phyloP scores from a whole-genome alignment of 352 stramenopile species.

The Phytophthora multivora region DNA sequence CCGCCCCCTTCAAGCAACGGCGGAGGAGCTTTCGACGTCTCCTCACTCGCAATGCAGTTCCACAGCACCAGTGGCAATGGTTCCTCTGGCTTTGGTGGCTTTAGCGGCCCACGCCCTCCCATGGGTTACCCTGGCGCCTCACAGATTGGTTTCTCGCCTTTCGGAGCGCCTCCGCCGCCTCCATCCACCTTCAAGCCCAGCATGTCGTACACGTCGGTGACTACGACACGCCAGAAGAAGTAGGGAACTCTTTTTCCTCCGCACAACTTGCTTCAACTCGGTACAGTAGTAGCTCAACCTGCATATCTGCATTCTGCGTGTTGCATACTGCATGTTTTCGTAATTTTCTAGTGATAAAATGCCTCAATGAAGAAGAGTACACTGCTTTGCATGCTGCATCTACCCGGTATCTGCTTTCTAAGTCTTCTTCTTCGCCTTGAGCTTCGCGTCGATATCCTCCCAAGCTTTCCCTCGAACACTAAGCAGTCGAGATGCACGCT shows the following conservation, averaged over 20 bases:
- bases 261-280: constrained; percentile 23
- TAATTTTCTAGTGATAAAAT: constrained; percentile 29
- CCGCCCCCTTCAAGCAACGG: constrained; percentile 20
- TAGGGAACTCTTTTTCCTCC: too few species aligned
- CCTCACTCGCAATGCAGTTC: constrained; percentile 84
- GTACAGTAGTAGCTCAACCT: constrained; percentile 38
- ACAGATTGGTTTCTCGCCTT: constrained; percentile 37
- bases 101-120: constrained; percentile 39
- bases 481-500: constrained; percentile 93
- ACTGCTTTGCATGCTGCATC: constrained; percentile 12
- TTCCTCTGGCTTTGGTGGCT: constrained; percentile 40
- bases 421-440: constrained; percentile 62
- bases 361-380: constrained; percentile 31
- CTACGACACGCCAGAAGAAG: constrained; percentile 50
- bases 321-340: constrained; percentile 23
- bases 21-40: constrained; percentile 52
- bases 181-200: constrained; percentile 75
- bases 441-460: constrained; percentile 89
- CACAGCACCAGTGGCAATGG: constrained; percentile 41
- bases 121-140: constrained; percentile 25
- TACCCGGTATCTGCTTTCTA: background rate
- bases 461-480: constrained; percentile 91
- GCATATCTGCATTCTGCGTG: constrained; percentile 17
- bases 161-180: constrained; percentile 36
- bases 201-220: constrained; percentile 80